These are phyloP conservation scores for Pseudocercospora vitis DNA, from an alignment of 2,329 filamentous ascomycete species.

Conservation along the genomic window DNA sequence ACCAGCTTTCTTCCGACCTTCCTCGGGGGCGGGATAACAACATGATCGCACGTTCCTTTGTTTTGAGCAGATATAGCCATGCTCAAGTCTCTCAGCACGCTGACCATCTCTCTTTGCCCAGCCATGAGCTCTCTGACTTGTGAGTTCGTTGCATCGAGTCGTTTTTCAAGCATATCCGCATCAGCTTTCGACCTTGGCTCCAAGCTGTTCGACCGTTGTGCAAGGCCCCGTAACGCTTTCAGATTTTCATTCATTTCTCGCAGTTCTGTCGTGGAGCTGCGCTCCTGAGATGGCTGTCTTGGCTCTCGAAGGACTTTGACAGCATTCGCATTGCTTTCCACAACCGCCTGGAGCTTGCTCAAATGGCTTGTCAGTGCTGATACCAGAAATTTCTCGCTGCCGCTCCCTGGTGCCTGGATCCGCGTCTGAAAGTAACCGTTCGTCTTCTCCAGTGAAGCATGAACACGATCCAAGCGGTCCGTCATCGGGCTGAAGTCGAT, in stretches of 20 bases:
- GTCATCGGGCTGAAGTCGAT: constrained; percentile 33
- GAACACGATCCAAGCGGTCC: constrained; percentile 28
- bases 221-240: neutral
- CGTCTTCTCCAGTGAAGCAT: constrained; percentile 24
- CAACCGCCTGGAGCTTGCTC: constrained; percentile 33
- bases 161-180: constrained; percentile 14
- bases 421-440: constrained; percentile 7
- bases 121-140: constrained; percentile 32
- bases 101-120: constrained; percentile 32
- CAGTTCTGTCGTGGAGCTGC: constrained; percentile 11
- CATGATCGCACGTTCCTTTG: constrained; percentile 29
- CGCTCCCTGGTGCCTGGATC: constrained; percentile 17
- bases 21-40: constrained; percentile 35
- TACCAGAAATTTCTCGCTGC: constrained; percentile 32
- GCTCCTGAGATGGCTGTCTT: constrained; percentile 10
- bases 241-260: constrained; percentile 9
- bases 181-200: constrained; percentile 5
- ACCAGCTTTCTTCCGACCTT: constrained; percentile 36
- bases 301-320: constrained; percentile 25
- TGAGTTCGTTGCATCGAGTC: constrained; percentile 27
- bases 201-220: neutral
- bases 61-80: constrained; percentile 27
- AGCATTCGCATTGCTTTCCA: constrained; percentile 31
- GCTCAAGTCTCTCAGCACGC: constrained; percentile 28
- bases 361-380: constrained; percentile 33